Evolutionary conservation across 2,329 filamentous ascomycete genomes (phyloP).

Genomic region (Blastomyces parvus): DNA sequence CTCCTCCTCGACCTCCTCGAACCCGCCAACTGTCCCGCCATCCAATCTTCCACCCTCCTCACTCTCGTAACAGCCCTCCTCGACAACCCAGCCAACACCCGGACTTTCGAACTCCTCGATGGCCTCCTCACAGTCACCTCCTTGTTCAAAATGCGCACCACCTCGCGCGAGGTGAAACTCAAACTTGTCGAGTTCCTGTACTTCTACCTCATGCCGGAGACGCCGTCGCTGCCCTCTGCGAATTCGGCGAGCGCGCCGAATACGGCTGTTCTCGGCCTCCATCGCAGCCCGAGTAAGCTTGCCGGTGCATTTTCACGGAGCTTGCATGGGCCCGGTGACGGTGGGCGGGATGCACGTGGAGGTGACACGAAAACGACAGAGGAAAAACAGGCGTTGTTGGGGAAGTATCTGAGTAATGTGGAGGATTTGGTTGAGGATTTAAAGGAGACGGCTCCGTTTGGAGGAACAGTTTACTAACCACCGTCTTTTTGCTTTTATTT

Average conservation of each 20-base stretch:
- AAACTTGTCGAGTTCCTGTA: slow-evolving; percentile 97
- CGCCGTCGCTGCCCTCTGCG: slow-evolving; percentile 31
- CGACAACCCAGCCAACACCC: slow-evolving; percentile 76
- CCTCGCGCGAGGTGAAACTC: slow-evolving; percentile 79
- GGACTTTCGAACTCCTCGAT: slow-evolving; percentile 84
- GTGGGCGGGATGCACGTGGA: slow-evolving; percentile 21
- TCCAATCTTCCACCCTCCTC: slow-evolving; percentile 82
- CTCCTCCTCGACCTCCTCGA: slow-evolving; percentile 90
- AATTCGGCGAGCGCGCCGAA: slow-evolving; percentile 27
- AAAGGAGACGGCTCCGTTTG: slow-evolving; percentile 67
- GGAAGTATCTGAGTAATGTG: slow-evolving; percentile 68
- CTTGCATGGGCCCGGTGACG: slow-evolving; percentile 25
- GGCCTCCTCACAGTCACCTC: slow-evolving; percentile 85
- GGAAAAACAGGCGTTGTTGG: slow-evolving; percentile 72
- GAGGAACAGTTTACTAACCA: slow-evolving; percentile 37
- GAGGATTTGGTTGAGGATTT: slow-evolving; percentile 79
- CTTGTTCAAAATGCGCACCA: slow-evolving; percentile 81
- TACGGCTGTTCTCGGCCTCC: slow-evolving; percentile 42
- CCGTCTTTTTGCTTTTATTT: neutral
- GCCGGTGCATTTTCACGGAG: slow-evolving; percentile 46
- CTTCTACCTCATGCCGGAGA: slow-evolving; percentile 96
- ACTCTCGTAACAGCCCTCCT: slow-evolving; percentile 84
- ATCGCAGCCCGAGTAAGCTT: slow-evolving; percentile 61
- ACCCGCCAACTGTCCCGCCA: slow-evolving; percentile 79
- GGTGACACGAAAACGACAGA: slow-evolving; percentile 54